Conservation (phyloP, 2,329 filamentous ascomycete species). For the Albifimbria verrucaria region DNA sequence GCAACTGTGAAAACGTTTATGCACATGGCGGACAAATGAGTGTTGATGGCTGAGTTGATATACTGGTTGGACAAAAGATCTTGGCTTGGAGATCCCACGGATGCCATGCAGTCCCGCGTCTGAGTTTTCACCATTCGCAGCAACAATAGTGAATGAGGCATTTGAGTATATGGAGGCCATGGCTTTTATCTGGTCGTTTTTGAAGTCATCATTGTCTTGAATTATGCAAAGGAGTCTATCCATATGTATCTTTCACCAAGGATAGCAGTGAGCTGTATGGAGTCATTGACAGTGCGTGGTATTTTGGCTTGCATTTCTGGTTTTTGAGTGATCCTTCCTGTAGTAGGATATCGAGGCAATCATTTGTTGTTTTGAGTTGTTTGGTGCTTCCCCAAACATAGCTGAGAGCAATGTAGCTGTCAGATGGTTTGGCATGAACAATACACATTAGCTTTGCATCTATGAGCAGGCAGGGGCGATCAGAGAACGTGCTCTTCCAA, state of each 20-base stretch:
- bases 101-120: constrained; percentile 22
- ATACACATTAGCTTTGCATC: no score
- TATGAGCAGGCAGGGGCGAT: no score
- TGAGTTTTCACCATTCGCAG: constrained; percentile 36
- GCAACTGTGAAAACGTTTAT: constrained; percentile 39
- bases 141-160: constrained; percentile 44
- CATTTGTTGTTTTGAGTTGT: constrained; percentile 21
- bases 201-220: constrained; percentile 38
- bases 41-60: constrained; percentile 39
- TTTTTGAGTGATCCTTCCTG: constrained; percentile 32
- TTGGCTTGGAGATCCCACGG: constrained; percentile 25
- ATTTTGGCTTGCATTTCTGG: constrained; percentile 35
- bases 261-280: constrained; percentile 41
- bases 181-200: constrained; percentile 34
- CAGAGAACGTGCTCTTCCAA: no score
- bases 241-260: constrained; percentile 41
- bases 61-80: constrained; percentile 39
- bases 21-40: constrained; percentile 39
- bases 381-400: constrained; percentile 37
- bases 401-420: constrained; percentile 43
- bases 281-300: constrained; percentile 40
- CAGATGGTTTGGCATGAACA: no score
- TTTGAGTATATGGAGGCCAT: constrained; percentile 45
- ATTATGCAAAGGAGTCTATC: constrained; percentile 44
- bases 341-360: constrained; percentile 27